Conservation (phyloP, 2,329 filamentous ascomycete species). For the Cyphellophora europaea region DNA sequence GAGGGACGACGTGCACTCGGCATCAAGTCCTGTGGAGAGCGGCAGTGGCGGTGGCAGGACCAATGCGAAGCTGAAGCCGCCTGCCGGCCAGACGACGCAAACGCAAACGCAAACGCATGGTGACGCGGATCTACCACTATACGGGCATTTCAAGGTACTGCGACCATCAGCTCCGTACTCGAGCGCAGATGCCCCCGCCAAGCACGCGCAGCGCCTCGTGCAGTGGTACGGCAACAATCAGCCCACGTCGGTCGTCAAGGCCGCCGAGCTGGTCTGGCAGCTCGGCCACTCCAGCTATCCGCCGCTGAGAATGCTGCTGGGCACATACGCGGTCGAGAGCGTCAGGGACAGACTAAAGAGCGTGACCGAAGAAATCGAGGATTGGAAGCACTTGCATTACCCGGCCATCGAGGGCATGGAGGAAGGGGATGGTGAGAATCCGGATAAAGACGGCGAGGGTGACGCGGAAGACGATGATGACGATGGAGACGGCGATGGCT, state of each 20-base stretch:
- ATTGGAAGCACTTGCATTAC: constrained; percentile 83
- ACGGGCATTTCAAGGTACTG: constrained; percentile 89
- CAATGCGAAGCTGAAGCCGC: not conserved
- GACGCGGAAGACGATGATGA: constrained; percentile 4
- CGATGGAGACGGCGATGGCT: constrained; percentile 5
- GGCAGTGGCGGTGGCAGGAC: not conserved
- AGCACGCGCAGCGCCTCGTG: constrained; percentile 83
- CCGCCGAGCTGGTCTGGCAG: constrained; percentile 89
- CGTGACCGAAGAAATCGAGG: constrained; percentile 89
- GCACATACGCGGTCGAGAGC: constrained; percentile 91
- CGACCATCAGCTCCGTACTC: constrained; percentile 74
- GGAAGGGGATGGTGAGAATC: constrained; percentile 7
- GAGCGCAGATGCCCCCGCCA: constrained; percentile 66
- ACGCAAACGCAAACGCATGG: constrained; percentile 1
- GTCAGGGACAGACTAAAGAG: constrained; percentile 81
- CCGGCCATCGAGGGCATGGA: constrained; percentile 23
- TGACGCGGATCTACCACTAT: constrained; percentile 54
- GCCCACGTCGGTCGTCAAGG: constrained; percentile 85
- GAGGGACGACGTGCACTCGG: constrained; percentile 55
- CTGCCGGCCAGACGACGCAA: not conserved
- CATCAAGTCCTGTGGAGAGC: constrained; percentile 13
- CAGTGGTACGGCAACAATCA: constrained; percentile 84
- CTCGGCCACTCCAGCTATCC: constrained; percentile 91
- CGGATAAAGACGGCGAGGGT: constrained; percentile 6
- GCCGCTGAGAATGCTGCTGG: constrained; percentile 74